Base-by-base conservation (phyloP, 805 yeast genomes). In the Yamadazyma ubonensis region DNA sequence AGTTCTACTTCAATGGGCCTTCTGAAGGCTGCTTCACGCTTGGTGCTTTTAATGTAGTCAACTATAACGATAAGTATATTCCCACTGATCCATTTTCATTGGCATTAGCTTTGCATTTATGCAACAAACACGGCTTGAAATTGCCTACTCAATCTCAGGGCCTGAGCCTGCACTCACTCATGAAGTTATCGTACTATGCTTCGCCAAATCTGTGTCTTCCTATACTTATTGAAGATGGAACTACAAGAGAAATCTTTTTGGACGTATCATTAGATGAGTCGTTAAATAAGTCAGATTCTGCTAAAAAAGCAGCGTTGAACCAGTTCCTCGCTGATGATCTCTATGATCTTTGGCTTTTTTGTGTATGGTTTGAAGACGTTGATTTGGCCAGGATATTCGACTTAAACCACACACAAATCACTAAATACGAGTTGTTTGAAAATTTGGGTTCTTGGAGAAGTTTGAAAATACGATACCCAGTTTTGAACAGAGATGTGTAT, bases 41-140 rank as follows among this genome's bases (percentile, higher is more conserved):
- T 15, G 84, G 80, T 1, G 80, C 78, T 0, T 79, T 76, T 51
- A 74, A 73, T 48, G 63, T 75, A 2, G 33, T 50, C 15, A 54
- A 60, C 6, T 31, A 39, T 32, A 42, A 55, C 2, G 62, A 60
- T 10, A 56, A 58, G 7, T 25, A 51, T 58, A 49, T 76, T 1
- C 79, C 86, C 1, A 66, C 76, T 0, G 89, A 83, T 49, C 88
- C 88, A 0, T 52, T 72, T 10, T 75, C 85, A 35, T 55, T 79
- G 7, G 63, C 66, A 14, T 61, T 71, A 9, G 65, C 76, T 33
- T 56, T 81, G 17, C 51, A 74, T 0, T 53, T 81, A 25, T 70
- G 78, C 26, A 45, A 62, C 28, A 75, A 73, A 45, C 72, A 75
- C 42, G 44, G 50, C 1, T 52, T 75, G 29, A 59, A 58, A 12